Base-by-base conservation (phyloP, 805 yeast species). In the Monosporozyma unispora region DNA sequence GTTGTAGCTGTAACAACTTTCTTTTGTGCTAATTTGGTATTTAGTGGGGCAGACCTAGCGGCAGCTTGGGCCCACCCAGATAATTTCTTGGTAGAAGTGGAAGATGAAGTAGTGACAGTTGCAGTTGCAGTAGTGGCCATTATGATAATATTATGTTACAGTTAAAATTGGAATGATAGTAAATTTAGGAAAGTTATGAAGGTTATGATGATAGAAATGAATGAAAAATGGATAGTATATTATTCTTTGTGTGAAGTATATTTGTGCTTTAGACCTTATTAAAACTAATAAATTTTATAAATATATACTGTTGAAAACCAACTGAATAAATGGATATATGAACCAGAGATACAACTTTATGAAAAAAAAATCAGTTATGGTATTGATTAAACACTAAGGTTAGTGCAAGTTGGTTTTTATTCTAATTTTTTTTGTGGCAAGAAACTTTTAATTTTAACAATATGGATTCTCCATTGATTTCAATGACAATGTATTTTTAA, bases 61-160 rank as follows among this genome's bases (percentile, higher is more conserved):
- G 66, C 66, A 28, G 66, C 66, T 45, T 62, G 66, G 1, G 65
- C 67, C 67, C 67, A 63, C 2, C 65, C 65, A 11, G 65, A 58
- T 43, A 61, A 51, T 50, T 57, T 60, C 22, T 35, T 35, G 39
- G 39, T 35, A 14, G 39, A 16, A 4, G 39, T 35, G 16, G 39
- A 18, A 18, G 39, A 18, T 29, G 64, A 59, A 38, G 54, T 52
- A 28, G 50, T 47, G 4, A 52, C 40, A 25, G 48, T 35, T 11
- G 43, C 19, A 10, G 50, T 47, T 4, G 53, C 43, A 16, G 48
- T 35, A 10, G 43, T 16, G 7, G 48, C 41, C 48, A 45, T 45
- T 29, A 21, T 44, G 19, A 9, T 19, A n/a, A n/a, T n/a, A 29
- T 27, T 42, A 27, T 35, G 22, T 35, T 35, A 35, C 39, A 18